Percentiles rank a stretch among this genome's conserved stretches.
phyloP scores from a whole-genome alignment of 2,329 filamentous ascomycete species.

The Exophiala spinifera region DNA sequence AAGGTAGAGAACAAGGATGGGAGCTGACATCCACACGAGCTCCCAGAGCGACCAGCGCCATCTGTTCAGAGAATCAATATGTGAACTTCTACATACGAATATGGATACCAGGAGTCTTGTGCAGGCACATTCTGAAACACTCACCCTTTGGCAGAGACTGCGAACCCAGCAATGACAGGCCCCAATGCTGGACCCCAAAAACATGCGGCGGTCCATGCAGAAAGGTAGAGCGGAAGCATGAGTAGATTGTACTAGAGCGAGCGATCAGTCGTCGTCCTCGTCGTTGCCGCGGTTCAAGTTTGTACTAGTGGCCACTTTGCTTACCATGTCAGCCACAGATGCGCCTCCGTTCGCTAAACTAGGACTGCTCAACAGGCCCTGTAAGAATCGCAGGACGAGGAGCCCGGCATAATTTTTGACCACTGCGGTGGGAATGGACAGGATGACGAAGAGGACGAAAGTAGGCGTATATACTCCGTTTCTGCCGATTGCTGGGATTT shows the following conservation, averaged over 20 bases:
- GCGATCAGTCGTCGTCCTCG: too few species aligned
- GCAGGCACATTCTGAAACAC: neutral
- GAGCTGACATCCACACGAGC: conserved; percentile 59
- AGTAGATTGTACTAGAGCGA: conserved; percentile 46
- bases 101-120: too few species aligned
- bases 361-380: conserved; percentile 64
- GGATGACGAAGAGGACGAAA: conserved; percentile 65
- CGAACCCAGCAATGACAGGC: conserved; percentile 59
- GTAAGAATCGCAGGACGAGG: conserved; percentile 61
- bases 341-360: conserved; percentile 58
- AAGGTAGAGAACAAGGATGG: conserved; percentile 58
- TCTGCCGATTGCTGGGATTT: conserved; percentile 64
- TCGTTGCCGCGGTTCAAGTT: too few species aligned
- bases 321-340: conserved; percentile 40
- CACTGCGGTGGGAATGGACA: conserved; percentile 63
- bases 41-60: conserved; percentile 62
- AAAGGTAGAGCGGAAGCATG: conserved; percentile 56
- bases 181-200: conserved; percentile 54
- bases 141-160: conserved; percentile 49
- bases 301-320: neutral
- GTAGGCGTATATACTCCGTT: conserved; percentile 66
- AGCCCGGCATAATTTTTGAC: conserved; percentile 62
- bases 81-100: conserved; percentile 41
- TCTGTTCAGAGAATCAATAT: conserved; percentile 44
- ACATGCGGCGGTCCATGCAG: conserved; percentile 53